Conservation (phyloP, 75 land plant species). For the Selaginella tamariscina region DNA sequence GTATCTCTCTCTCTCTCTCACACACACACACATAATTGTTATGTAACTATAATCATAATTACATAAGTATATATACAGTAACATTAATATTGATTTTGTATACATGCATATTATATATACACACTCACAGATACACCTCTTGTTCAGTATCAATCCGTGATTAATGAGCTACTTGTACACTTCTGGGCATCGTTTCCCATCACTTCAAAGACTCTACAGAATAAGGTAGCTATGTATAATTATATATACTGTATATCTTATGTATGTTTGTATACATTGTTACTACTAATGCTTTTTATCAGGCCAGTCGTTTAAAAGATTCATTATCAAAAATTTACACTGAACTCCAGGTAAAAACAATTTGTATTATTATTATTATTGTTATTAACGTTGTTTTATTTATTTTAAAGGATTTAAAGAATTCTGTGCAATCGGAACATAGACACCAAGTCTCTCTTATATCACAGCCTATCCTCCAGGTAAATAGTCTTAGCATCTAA, state of each 20-base stretch:
- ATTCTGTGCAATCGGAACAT: conserved; percentile 46
- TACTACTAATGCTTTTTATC: neutral
- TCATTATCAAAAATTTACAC: conserved; percentile 43
- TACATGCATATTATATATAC: neutral
- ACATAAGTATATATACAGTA: too few species aligned
- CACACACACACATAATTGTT: neutral
- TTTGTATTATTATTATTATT: neutral
- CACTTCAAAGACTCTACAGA: conserved; percentile 26
- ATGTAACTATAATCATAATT: neutral
- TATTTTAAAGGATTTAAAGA: conserved; percentile 26
- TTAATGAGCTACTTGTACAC: conserved; percentile 73
- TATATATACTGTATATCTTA: neutral
- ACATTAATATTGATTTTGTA: neutral
- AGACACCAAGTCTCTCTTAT: conserved; percentile 76
- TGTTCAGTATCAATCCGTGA: conserved; percentile 60
- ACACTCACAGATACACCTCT: neutral
- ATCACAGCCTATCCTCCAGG: conserved; percentile 80
- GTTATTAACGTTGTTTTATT: neutral
- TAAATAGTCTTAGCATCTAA: conserved; percentile 16
- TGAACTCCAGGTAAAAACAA: conserved; percentile 27
- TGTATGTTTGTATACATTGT: neutral
- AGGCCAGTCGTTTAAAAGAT: conserved; percentile 41
- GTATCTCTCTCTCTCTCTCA: conserved; percentile 19
- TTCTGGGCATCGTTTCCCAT: conserved; percentile 96
- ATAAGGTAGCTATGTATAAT: neutral